Percentiles rank a stretch among this genome's conserved stretches.
Evolutionary conservation across 805 yeast genomes (phyloP).

Genomic region (Suhomyces kilbournensis): DNA sequence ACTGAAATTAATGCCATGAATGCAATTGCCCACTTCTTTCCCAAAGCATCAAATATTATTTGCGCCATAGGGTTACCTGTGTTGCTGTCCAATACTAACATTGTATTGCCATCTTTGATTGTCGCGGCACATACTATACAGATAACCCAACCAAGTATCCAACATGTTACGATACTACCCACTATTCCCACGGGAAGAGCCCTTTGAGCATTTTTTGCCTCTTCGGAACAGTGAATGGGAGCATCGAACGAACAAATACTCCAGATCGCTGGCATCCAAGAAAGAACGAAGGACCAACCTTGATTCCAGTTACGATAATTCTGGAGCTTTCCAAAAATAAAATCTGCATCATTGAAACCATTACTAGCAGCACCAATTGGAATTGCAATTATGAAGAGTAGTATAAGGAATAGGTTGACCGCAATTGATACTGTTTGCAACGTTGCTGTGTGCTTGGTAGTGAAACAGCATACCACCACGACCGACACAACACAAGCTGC

Average conservation of each 20-base stretch:
- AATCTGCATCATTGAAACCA: constrained; percentile 37
- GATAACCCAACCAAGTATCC: constrained; percentile 56
- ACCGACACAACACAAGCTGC: constrained; percentile 58
- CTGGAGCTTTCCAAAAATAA: constrained; percentile 52
- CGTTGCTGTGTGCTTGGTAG: constrained; percentile 55
- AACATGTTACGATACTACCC: constrained; percentile 56
- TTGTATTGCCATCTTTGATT: constrained; percentile 45
- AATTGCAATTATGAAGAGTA: constrained; percentile 58
- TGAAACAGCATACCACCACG: constrained; percentile 50
- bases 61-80: constrained; percentile 68
- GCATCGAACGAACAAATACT: constrained; percentile 73
- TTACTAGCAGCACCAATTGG: constrained; percentile 53
- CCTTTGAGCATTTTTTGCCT: constrained; percentile 58
- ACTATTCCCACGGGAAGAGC: constrained; percentile 67
- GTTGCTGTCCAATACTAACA: constrained; percentile 38
- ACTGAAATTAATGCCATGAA: constrained; percentile 56
- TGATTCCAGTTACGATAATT: constrained; percentile 54
- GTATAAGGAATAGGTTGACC: constrained; percentile 50
- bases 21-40: constrained; percentile 62
- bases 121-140: constrained; percentile 54
- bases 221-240: constrained; percentile 71
- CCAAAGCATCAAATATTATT: constrained; percentile 58
- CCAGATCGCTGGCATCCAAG: constrained; percentile 71
- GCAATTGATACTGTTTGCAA: constrained; percentile 59
- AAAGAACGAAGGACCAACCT: constrained; percentile 58